These are phyloP conservation scores for Boletus tylopilopsis DNA, from an alignment of 768 basidiomycete genomes.

Conservation along the genomic window DNA sequence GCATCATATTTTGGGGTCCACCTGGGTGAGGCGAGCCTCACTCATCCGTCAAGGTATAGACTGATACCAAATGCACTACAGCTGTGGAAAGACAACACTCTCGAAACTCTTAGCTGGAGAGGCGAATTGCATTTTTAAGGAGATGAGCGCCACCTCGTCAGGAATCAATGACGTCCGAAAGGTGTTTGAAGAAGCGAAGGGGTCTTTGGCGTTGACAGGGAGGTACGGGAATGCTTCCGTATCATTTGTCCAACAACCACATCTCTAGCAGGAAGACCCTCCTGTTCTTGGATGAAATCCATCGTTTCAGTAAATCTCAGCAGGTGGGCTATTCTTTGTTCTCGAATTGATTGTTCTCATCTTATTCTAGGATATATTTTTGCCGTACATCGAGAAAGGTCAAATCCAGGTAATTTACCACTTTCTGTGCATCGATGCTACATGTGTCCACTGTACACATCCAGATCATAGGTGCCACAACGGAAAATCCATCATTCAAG, in stretches of 20 bases:
- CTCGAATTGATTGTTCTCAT: constrained; percentile 6
- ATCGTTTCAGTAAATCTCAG: constrained; percentile 70
- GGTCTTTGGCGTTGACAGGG: constrained; percentile 58
- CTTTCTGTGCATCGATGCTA: background rate
- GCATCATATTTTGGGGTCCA: constrained; percentile 72
- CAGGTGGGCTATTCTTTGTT: constrained; percentile 40
- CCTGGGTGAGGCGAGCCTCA: constrained; percentile 47
- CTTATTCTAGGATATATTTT: constrained; percentile 60
- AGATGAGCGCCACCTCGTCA: constrained; percentile 70
- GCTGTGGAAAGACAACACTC: constrained; percentile 74
- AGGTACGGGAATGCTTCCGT: constrained; percentile 37
- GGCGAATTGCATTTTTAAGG: constrained; percentile 62
- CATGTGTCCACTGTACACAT: background rate
- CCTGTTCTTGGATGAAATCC: constrained; percentile 82
- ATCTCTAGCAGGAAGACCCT: constrained; percentile 53
- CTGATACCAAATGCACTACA: constrained; percentile 19
- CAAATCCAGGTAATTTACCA: constrained; percentile 50
- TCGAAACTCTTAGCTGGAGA: constrained; percentile 65
- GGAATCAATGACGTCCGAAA: constrained; percentile 67
- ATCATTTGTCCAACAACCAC: background rate
- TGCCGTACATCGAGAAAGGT: constrained; percentile 79
- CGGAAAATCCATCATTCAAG: constrained; percentile 88
- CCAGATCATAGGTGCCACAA: constrained; percentile 78
- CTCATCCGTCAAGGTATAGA: background rate
- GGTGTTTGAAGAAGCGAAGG: constrained; percentile 76